A percentile compares a stretch with the other conserved stretches of the same genome.
Evolutionary conservation across 2,329 filamentous ascomycete species (phyloP).

Genomic region (Penicillium psychrosexuale): DNA sequence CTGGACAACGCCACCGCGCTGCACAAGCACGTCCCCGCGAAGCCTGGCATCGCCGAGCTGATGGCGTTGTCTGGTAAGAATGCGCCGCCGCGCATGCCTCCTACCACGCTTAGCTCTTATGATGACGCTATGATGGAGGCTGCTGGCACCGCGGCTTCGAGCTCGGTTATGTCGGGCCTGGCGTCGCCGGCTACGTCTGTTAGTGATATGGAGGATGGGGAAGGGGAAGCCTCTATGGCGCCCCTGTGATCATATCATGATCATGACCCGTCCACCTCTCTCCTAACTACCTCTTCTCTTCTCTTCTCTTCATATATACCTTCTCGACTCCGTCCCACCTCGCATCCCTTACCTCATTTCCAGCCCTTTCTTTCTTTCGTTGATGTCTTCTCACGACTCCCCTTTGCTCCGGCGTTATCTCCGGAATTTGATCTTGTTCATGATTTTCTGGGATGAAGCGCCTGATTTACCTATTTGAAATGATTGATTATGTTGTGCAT

Average conservation of each 20-base stretch:
- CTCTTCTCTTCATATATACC: neutral
- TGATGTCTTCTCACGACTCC: conserved; percentile 5
- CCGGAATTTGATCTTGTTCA: neutral
- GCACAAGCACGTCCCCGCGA: conserved; percentile 67
- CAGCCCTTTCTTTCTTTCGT: neutral
- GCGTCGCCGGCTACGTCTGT: conserved; percentile 38
- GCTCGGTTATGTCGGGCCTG: conserved; percentile 39
- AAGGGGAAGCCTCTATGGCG: conserved; percentile 26
- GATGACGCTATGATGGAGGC: conserved; percentile 31
- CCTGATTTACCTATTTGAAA: neutral
- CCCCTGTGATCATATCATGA: neutral
- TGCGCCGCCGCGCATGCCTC: conserved; percentile 16
- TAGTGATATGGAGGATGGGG: conserved; percentile 33
- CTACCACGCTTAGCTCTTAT: conserved; percentile 13
- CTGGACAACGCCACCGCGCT: conserved; percentile 68
- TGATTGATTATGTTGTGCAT: conserved; percentile 4
- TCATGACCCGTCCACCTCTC: neutral
- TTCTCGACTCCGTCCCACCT: neutral
- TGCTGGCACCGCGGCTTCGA: conserved; percentile 24
- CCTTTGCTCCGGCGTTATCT: conserved; percentile 10
- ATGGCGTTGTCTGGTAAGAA: conserved; percentile 35
- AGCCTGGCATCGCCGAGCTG: conserved; percentile 57
- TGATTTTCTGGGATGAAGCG: conserved; percentile 8
- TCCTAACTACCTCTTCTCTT: neutral
- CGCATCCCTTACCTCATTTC: neutral